Percentiles rank a stretch among this genome's conserved stretches.
Evolutionary conservation across 169 alveolate species (phyloP).

Genomic region (Babesia divergens): DNA sequence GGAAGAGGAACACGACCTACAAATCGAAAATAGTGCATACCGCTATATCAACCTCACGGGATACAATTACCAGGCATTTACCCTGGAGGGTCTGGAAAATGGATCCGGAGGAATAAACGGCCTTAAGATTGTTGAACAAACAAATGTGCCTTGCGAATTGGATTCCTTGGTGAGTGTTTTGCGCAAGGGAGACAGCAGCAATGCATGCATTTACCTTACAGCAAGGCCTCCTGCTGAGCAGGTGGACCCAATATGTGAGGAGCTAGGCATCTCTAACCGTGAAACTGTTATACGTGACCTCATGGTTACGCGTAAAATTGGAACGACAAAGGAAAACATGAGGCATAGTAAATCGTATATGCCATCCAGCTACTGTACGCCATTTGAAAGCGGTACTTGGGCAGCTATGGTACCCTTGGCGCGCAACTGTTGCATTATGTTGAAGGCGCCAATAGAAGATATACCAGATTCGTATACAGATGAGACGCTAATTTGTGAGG

Average conservation of each 20-base stretch:
- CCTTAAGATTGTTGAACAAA: constrained; percentile 7
- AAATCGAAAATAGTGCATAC: constrained; percentile 44
- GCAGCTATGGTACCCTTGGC: constrained; percentile 51
- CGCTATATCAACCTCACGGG: constrained; percentile 53
- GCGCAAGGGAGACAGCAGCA: constrained; percentile 28
- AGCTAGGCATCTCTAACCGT: constrained; percentile 7
- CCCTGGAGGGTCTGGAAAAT: constrained; percentile 14
- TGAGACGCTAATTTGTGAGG: constrained; percentile 70
- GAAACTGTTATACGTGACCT: constrained; percentile 36
- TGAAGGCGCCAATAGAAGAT: constrained; percentile 51
- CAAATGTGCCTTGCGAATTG: constrained; percentile 35
- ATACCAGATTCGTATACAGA: neutral
- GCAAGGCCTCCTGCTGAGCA: constrained; percentile 29
- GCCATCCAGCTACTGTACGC: constrained; percentile 28
- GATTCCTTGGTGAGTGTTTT: constrained; percentile 38
- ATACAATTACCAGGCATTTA: constrained; percentile 42
- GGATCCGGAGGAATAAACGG: constrained; percentile 30
- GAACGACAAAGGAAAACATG: constrained; percentile 40
- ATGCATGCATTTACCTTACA: constrained; percentile 25
- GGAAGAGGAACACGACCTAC: neutral
- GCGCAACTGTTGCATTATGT: constrained; percentile 47
- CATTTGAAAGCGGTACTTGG: constrained; percentile 44
- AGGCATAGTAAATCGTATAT: constrained; percentile 19
- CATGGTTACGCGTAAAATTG: constrained; percentile 40
- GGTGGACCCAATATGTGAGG: constrained; percentile 9